These are phyloP conservation scores for Lycium barbarum DNA, from an alignment of 257 asterid species.

Conservation along the genomic window DNA sequence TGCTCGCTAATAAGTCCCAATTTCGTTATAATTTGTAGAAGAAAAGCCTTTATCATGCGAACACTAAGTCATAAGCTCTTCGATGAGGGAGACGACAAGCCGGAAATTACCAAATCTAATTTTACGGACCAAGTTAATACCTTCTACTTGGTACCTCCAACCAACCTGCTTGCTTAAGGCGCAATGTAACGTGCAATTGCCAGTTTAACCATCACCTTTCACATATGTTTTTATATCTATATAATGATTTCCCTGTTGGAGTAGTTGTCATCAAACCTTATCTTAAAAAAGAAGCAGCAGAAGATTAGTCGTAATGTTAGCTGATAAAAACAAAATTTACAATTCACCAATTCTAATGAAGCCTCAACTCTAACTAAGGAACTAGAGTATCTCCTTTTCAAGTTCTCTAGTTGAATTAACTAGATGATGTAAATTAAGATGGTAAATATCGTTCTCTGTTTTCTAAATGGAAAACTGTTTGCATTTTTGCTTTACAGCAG, in stretches of 20 bases:
- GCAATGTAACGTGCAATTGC: neutral
- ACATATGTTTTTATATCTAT: neutral
- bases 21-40: neutral
- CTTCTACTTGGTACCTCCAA: slow-evolving; percentile 18
- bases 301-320: neutral
- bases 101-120: neutral
- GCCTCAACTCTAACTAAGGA: slow-evolving; percentile 5
- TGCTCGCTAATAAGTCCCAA: no score
- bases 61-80: neutral
- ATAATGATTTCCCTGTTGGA: neutral
- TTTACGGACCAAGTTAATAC: neutral
- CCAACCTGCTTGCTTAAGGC: neutral
- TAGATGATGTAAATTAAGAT: neutral
- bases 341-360: neutral
- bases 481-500: neutral
- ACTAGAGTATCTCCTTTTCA: neutral
- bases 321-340: neutral
- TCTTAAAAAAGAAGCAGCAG: neutral
- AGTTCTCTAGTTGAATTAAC: neutral
- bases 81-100: neutral
- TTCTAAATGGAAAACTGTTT: neutral
- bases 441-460: neutral
- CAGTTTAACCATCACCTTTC: slow-evolving; percentile 8
- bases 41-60: neutral
- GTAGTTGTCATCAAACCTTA: slow-evolving; percentile 17